Evolutionary conservation across 1,284 basidiomycete genomes (phyloP).

Genomic region (Farysia itapuensis): DNA sequence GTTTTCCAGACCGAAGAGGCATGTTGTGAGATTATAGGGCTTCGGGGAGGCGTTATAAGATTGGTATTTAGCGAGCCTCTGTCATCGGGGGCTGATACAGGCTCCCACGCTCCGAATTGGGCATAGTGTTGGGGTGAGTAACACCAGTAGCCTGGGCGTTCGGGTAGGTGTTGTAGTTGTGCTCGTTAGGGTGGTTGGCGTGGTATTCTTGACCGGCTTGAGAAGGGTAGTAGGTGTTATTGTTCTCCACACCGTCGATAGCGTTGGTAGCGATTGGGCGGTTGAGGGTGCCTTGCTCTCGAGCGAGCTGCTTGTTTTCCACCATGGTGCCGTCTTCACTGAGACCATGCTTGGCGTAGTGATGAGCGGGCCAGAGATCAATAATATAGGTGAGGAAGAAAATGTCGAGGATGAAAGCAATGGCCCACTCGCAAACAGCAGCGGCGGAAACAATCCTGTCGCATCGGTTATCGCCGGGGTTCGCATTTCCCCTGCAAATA

Average conservation of each 20-base stretch:
- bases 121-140: conserved; percentile 4
- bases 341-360: conserved; percentile 30
- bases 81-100: conserved; percentile 39
- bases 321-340: conserved; percentile 42
- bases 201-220: conserved; percentile 9
- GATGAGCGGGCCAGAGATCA: conserved; percentile 55
- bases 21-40: too few species aligned
- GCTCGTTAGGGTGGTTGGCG: conserved; percentile 1
- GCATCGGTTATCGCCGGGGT: conserved; percentile 55
- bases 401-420: conserved; percentile 61
- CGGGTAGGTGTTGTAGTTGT: conserved; percentile 4
- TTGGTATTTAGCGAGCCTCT: conserved; percentile 19
- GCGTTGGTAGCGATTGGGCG: conserved; percentile 22
- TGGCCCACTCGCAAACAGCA: conserved; percentile 57
- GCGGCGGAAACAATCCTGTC: conserved; percentile 62
- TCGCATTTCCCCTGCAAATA: conserved; percentile 39
- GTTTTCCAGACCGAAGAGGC: too few species aligned
- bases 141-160: conserved; percentile 4
- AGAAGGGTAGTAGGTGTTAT: conserved; percentile 33
- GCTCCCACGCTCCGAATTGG: conserved; percentile 19
- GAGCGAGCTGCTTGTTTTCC: conserved; percentile 34
- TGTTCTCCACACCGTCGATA: conserved; percentile 23
- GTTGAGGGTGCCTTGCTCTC: conserved; percentile 10
- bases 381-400: conserved; percentile 59
- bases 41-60: too few species aligned